phyloP scores from a whole-genome alignment of 2,329 filamentous ascomycete genomes.

The Purpureocillium takamizusanense region DNA sequence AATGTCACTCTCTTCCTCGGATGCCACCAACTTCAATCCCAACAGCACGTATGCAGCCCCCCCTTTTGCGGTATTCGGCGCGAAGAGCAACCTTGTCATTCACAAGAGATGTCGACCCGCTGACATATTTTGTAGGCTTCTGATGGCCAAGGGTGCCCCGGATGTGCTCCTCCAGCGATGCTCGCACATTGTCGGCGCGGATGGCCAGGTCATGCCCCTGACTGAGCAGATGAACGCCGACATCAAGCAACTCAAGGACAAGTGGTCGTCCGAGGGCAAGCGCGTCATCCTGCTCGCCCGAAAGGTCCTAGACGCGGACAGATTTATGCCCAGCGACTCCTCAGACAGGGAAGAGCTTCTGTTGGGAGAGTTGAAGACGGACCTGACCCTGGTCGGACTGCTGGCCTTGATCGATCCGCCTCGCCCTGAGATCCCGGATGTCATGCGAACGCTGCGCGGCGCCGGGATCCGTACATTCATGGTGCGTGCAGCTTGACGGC shows the following conservation, averaged over 20 bases:
- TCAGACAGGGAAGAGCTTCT: slow-evolving; percentile 45
- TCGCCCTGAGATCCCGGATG: slow-evolving; percentile 59
- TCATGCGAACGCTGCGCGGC: slow-evolving; percentile 54
- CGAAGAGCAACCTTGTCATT: no score
- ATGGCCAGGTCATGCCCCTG: slow-evolving; percentile 44
- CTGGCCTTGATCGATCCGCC: slow-evolving; percentile 72
- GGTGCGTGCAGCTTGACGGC: slow-evolving; percentile 30
- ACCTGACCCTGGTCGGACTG: slow-evolving; percentile 63
- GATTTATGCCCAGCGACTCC: slow-evolving; percentile 28
- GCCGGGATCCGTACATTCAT: slow-evolving; percentile 69
- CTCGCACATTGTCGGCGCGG: slow-evolving; percentile 43
- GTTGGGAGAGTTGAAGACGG: slow-evolving; percentile 39
- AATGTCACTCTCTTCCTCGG: slow-evolving; percentile 26
- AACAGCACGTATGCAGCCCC: slow-evolving; percentile 31
- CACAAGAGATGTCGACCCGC: slow-evolving; percentile 8
- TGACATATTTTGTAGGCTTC: slow-evolving; percentile 24
- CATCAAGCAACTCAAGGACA: slow-evolving; percentile 53
- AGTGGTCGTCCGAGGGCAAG: slow-evolving; percentile 59
- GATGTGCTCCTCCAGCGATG: slow-evolving; percentile 62
- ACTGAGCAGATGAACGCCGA: slow-evolving; percentile 30
- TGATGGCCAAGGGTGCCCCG: slow-evolving; percentile 70
- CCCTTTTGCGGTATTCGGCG: no score
- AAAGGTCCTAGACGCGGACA: slow-evolving; percentile 38
- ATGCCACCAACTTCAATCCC: slow-evolving; percentile 22
- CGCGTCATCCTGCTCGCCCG: slow-evolving; percentile 59